Conservation (phyloP, 805 yeast species). For the Hanseniaspora opuntiae region DNA sequence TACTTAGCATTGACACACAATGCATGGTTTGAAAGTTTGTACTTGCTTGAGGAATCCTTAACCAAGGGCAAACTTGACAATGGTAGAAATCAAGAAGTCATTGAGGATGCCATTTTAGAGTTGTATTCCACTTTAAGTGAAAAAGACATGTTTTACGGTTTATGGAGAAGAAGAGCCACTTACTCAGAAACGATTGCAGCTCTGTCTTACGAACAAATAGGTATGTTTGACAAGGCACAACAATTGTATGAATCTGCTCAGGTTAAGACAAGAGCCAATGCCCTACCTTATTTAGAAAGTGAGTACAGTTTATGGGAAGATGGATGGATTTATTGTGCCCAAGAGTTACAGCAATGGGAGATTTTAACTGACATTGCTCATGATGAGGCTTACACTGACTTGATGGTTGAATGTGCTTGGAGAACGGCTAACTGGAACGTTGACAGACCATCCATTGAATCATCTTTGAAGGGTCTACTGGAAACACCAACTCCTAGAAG, state of each 20-base stretch:
- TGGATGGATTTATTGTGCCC: constrained; percentile 95
- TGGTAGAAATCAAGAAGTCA: constrained; percentile 64
- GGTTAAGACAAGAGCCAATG: constrained; percentile 89
- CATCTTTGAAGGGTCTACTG: constrained; percentile 88
- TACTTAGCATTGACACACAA: constrained; percentile 75
- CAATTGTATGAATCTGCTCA: constrained; percentile 93
- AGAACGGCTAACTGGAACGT: constrained; percentile 96
- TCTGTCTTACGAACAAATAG: constrained; percentile 84
- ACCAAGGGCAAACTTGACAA: constrained; percentile 50
- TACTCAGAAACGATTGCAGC: constrained; percentile 89
- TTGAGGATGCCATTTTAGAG: constrained; percentile 81
- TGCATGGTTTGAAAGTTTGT: constrained; percentile 82
- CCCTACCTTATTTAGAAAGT: constrained; percentile 84
- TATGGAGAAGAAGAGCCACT: constrained; percentile 94
- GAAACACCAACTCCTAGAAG: constrained; percentile 97
- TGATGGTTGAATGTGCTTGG: constrained; percentile 97
- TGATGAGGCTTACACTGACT: constrained; percentile 93
- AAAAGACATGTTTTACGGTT: constrained; percentile 92
- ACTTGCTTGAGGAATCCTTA: constrained; percentile 63
- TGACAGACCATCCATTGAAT: constrained; percentile 87
- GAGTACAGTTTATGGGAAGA: constrained; percentile 97
- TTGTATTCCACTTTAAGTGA: constrained; percentile 79
- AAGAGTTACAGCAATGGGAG: constrained; percentile 96
- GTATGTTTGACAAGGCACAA: constrained; percentile 87
- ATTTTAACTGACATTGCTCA: constrained; percentile 88